phyloP scores from a whole-genome alignment of 345 rosid genomes.

The Trapa incisa region DNA sequence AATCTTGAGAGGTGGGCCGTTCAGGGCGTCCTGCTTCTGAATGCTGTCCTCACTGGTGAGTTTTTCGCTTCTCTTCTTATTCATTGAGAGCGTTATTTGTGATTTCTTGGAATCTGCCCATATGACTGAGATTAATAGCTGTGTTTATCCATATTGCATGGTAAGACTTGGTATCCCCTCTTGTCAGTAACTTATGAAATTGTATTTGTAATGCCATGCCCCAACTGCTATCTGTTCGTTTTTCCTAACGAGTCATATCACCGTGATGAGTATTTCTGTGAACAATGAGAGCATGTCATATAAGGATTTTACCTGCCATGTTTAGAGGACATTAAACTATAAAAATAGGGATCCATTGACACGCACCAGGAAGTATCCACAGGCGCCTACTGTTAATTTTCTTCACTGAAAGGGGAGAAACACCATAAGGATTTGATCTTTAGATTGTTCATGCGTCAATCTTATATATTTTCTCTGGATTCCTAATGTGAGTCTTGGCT shows the following conservation, averaged over 20 bases:
- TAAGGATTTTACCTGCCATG: not conserved
- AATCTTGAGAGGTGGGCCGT: constrained; percentile 80
- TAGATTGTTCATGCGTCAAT: not conserved
- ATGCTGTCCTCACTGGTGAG: constrained; percentile 83
- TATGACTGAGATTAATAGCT: not conserved
- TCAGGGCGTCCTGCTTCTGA: constrained; percentile 89
- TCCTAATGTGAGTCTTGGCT: not conserved
- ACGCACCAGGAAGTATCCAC: not conserved
- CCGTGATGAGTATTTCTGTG: not conserved
- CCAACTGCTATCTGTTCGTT: not conserved
- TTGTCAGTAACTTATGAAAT: not conserved
- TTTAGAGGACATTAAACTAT: not conserved
- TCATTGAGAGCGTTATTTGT: not conserved
- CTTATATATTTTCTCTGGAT: not conserved
- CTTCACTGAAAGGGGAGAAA: not conserved
- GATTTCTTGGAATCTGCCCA: not conserved
- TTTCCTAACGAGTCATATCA: not conserved
- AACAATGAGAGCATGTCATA: not conserved
- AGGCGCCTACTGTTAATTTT: not conserved
- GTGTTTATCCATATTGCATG: not conserved
- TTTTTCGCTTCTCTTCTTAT: not conserved
- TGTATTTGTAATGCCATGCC: not conserved
- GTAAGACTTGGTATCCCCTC: not conserved
- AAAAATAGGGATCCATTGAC: not conserved
- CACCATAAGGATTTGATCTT: not conserved